These are phyloP conservation scores for Metschnikowia reukaufii DNA, from an alignment of 805 yeast species.

Conservation along the genomic window DNA sequence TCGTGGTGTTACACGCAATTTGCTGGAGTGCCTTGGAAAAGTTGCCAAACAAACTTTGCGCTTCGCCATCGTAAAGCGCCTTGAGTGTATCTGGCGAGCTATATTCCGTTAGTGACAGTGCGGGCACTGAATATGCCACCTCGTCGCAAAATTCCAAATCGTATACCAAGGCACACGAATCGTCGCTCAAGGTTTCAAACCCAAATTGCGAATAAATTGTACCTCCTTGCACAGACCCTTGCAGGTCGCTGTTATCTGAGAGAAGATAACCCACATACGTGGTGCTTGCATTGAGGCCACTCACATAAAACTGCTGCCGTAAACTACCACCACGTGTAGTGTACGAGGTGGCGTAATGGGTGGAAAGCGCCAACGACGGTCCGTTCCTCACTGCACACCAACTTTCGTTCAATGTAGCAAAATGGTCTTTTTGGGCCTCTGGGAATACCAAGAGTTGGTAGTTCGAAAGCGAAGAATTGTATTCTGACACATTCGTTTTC, in stretches of 20 bases:
- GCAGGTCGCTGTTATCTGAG: slow-evolving; percentile 37
- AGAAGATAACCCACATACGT: slow-evolving; percentile 65
- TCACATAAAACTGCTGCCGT: slow-evolving; percentile 62
- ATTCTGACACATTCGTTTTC: slow-evolving; percentile 10
- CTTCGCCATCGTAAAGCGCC: slow-evolving; percentile 61
- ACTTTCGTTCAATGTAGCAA: slow-evolving; percentile 48
- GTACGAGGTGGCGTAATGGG: slow-evolving; percentile 30
- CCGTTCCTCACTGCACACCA: slow-evolving; percentile 72
- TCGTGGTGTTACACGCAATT: slow-evolving; percentile 68
- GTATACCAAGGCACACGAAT: slow-evolving; percentile 71
- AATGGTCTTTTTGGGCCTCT: slow-evolving; percentile 34
- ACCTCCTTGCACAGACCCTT: slow-evolving; percentile 53
- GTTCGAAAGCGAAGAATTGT: slow-evolving; percentile 28
- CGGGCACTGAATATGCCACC: slow-evolving; percentile 88
- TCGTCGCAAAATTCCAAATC: slow-evolving; percentile 73
- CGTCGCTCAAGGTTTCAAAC: slow-evolving; percentile 54
- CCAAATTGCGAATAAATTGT: slow-evolving; percentile 54
- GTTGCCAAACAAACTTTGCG: slow-evolving; percentile 54
- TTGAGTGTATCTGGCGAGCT: slow-evolving; percentile 19
- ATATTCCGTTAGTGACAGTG: slow-evolving; percentile 20
- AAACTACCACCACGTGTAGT: slow-evolving; percentile 48
- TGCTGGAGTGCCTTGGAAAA: slow-evolving; percentile 77
- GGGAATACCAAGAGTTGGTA: slow-evolving; percentile 51
- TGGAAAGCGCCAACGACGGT: slow-evolving; percentile 33
- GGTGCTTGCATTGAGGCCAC: slow-evolving; percentile 60